Evolutionary conservation across 148 eudicot genomes (phyloP), one percentile per base, ranked within the genome.

Genomic region (Arctostaphylos glauca): DNA sequence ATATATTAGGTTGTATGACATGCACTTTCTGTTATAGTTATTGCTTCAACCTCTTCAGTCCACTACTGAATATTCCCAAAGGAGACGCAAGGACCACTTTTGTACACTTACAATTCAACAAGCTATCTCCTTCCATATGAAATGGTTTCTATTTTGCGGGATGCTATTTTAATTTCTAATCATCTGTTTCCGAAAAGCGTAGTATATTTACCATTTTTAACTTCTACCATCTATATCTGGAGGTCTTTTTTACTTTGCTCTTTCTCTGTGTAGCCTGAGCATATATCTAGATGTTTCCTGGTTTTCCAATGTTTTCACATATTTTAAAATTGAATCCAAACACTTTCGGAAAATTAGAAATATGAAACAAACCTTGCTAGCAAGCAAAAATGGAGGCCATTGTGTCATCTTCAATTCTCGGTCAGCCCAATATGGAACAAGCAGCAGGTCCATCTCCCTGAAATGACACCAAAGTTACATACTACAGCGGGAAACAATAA

Each of bases 361-460:
- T 46, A 64, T 31, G 21, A 68, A 56, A 47, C 84, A 78, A 85
- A 87, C 92, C 92, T 90, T 90, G 87, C 90, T 90, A 81, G 92
- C 92, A 87, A 90, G 98, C 87, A 97, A 88, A 84, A 97, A 97
- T 3, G 99, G 99, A 84, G 99, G 99, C 99, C 99, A 97, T 81
- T 94, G 99, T 77, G 89, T 93, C 74, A 97, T 93, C 50, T 91
- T 95, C 83, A 97, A 86, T 41, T 92, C 94, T 77, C 91, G 91
- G 83, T 97, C 99, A 82, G 99, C 99, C 97, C 98, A 97, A 84
- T 97, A 97, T 9, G 99, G 99, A 86, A 97, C 99, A 81, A 97
- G 97, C 88, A 97, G 85, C 87, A 97, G 88, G 86, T 97, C 97
- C 98, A 87, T 94, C 89, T 97, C 98, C 92, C 99, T 97, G 86